Base-by-base conservation (phyloP, 495 filamentous ascomycete species). In the Neurospora sp. region DNA sequence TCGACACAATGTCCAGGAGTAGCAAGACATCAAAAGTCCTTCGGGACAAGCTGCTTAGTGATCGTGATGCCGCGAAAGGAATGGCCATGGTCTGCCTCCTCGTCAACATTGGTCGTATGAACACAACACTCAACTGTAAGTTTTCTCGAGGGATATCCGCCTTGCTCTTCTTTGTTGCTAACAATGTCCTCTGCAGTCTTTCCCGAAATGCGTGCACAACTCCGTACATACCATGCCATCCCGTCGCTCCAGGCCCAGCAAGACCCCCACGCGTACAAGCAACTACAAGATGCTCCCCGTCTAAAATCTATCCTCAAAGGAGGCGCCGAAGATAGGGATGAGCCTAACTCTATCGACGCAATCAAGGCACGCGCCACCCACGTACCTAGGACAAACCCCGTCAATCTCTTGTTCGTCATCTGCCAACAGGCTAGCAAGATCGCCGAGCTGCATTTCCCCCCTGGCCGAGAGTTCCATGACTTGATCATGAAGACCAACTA, bases 11-110 rank as follows among this genome's bases (percentile, higher is more conserved):
- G 96, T 94, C 96, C 8, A 87, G 93, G 82, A 99, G 96, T 81
- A 98, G 93, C 87, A 99, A 99, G 85, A 98, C 94, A 39, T 98
- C 96, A 83, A 98, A 98, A 82, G 96, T 99, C 73, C 86, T 99
- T 70, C 92, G 96, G 79, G 96, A 99, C 77, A 99, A 99, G 85
- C 88, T 99, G 75, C 89, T 97, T 77, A 95, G 89, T 77, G 96
- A 98, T 80, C 91, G 93, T 76, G 89, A 92, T 71, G 94, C 93
- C 59, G 96, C 96, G 39, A 92, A 97, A 79, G 93, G 92, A 78
- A 99, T 99, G 96, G 96, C 96, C 10, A 99, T 99, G 96, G 94
- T 99, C 72, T 99, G 96, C 84, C 83, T 99, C 77, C 84, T 99
- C 78, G 96, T 99, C 77, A 99, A 99, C 80, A 91, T 99, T 74